Evolutionary conservation across 192 early-diverging fungal species (phyloP), one percentile per base, ranked within the genome.

Genomic region (Mortierella antarctica): DNA sequence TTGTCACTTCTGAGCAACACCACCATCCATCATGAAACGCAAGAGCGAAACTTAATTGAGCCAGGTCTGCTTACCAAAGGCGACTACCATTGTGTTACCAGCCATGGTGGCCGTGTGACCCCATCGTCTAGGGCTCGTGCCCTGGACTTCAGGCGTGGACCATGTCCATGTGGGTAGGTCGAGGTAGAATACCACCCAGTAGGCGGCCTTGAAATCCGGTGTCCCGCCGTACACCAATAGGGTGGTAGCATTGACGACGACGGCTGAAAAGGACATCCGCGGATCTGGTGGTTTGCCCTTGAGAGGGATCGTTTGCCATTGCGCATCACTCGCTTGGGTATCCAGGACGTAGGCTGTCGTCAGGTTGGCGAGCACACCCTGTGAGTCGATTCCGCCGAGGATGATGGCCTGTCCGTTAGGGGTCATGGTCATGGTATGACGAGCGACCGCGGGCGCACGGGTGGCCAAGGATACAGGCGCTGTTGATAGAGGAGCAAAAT

Each of bases 81-180:
- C 46, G 7, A 76, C 74, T 6, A 76, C 67, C 74, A 76, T 76
- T 48, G 48, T 58, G 12, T 56, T 64, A 3, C 74, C 74, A 50
- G 54, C 65, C 74, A 76, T 76, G 20, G 74, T 76, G 7, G 74
- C 65, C 4, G 66, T 76, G 31, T 76, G 74, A 14, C 74, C 74
- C 74, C 74, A 76, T 45, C 74, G 51, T 10, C 46, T 41, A 12
- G 74, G 74, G 31, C 51, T 49, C 13, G 8, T 20, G 18, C 74
- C 74, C 15, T 64, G 58, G 21, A 67, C 42, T 14, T 17, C 42
- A 0, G 74, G 74, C 11, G 74, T 54, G 6, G 74, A 64, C 74
- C 74, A 76, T 8, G 74, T 64, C 74, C 57, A 57, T 2, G 64
- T 58, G 11, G 74, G 74, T 6, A 76, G 40, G 20, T 76, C 74